Conservation (phyloP, 441 rosid genomes). For the Gossypium laxum region DNA sequence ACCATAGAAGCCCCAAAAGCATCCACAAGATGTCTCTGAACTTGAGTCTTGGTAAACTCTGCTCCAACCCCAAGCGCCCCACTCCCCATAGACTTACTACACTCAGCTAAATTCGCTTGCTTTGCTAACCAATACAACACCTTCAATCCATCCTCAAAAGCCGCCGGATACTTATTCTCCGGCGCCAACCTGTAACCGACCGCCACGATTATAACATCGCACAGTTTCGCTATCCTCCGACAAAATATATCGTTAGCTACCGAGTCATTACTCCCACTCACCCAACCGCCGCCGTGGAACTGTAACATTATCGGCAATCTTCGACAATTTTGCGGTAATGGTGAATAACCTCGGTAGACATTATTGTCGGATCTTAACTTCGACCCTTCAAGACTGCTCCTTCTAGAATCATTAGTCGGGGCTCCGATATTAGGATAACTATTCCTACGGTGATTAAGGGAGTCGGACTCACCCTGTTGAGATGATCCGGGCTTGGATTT, state of each 20-base stretch:
- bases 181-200: conserved; percentile 89
- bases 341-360: conserved; percentile 60
- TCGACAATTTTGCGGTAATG: conserved; percentile 30
- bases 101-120: conserved; percentile 85
- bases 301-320: conserved; percentile 71
- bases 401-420: conserved; percentile 30
- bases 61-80: conserved; percentile 28
- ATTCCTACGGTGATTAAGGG: conserved; percentile 22
- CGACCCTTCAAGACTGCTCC: conserved; percentile 45
- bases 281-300: conserved; percentile 94
- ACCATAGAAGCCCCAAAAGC: conserved; percentile 87
- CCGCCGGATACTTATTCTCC: conserved; percentile 77
- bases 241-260: conserved; percentile 77
- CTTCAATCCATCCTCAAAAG: conserved; percentile 69
- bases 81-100: conserved; percentile 63
- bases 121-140: conserved; percentile 82
- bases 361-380: conserved; percentile 32
- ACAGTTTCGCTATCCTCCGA: conserved; percentile 59
- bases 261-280: conserved; percentile 80
- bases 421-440: conserved; percentile 22
- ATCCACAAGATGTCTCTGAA: conserved; percentile 57
- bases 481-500: conserved; percentile 22
- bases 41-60: conserved; percentile 59
- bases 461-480: conserved; percentile 17
- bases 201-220: conserved; percentile 73